Evolutionary conservation across 352 stramenopile genomes (phyloP).

Genomic region (Globisporangium paroecandrum): DNA sequence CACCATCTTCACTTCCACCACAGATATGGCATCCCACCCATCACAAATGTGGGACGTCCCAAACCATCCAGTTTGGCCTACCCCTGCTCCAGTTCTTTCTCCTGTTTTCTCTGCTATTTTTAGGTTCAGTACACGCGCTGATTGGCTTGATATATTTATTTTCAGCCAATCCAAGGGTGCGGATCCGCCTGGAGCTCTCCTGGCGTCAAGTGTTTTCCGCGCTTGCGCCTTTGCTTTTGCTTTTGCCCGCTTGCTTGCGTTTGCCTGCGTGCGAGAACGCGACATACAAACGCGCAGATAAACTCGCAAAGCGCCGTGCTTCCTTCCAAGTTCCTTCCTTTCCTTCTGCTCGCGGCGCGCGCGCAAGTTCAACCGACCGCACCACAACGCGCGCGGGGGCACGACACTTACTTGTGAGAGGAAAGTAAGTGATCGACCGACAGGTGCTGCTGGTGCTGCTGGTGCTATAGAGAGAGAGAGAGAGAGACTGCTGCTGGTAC

Average conservation of each 20-base stretch:
- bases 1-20: neutral
- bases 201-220: neutral
- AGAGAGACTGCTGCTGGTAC: neutral
- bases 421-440: neutral
- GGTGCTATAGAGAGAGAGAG: neutral
- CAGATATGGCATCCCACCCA: neutral
- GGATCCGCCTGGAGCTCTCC: neutral
- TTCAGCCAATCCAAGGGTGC: neutral
- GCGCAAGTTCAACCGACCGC: slow-evolving; percentile 9
- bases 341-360: slow-evolving; percentile 5
- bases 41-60: neutral
- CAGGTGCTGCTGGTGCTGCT: neutral
- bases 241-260: neutral
- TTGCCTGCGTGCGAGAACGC: slow-evolving; percentile 5
- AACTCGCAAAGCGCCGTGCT: slow-evolving; percentile 7
- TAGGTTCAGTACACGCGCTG: neutral
- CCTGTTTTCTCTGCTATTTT: slow-evolving; percentile 1
- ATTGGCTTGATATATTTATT: neutral
- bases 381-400: neutral
- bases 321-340: neutral
- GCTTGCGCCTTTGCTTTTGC: neutral
- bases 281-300: slow-evolving; percentile 14
- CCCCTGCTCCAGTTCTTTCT: neutral
- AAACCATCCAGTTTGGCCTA: neutral
- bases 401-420: neutral